Evolutionary conservation across 495 filamentous ascomycete species (phyloP).

Genomic region (Hyaloscypha finlandica): DNA sequence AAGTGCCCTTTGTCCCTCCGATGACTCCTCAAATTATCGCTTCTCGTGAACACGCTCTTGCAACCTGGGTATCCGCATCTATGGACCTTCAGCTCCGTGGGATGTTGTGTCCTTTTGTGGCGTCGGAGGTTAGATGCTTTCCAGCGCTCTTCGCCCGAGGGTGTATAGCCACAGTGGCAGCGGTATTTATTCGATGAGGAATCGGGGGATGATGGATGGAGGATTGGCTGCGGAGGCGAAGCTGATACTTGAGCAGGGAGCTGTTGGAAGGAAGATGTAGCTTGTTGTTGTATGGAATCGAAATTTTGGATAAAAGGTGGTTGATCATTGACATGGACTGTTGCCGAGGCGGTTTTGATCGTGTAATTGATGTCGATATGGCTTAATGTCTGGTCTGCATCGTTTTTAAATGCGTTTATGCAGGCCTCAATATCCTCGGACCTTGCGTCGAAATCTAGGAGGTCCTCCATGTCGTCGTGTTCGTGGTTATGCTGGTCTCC

Average conservation of each 20-base stretch:
- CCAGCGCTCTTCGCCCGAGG: constrained; percentile 29
- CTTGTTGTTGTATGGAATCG: not conserved
- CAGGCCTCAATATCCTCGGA: constrained; percentile 1
- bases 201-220: not conserved
- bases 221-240: not conserved
- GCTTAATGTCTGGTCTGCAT: not conserved
- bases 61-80: constrained; percentile 23
- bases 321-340: not conserved
- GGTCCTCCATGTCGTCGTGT: not conserved
- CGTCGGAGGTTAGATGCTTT: constrained; percentile 31
- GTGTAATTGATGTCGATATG: not conserved
- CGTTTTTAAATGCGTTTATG: not conserved
- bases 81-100: constrained; percentile 16
- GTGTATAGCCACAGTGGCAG: constrained; percentile 28
- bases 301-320: not conserved
- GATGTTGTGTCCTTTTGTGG: constrained; percentile 31
- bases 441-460: constrained; percentile 10
- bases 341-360: not conserved
- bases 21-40: constrained; percentile 33
- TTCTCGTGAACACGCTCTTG: constrained; percentile 23
- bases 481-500: constrained; percentile 2
- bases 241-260: not conserved
- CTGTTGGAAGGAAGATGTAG: not conserved
- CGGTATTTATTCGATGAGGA: constrained; percentile 6
- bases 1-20: constrained; percentile 26